These are phyloP conservation scores for Pleurotus tuoliensis DNA, from an alignment of 768 basidiomycete species.

Conservation along the genomic window DNA sequence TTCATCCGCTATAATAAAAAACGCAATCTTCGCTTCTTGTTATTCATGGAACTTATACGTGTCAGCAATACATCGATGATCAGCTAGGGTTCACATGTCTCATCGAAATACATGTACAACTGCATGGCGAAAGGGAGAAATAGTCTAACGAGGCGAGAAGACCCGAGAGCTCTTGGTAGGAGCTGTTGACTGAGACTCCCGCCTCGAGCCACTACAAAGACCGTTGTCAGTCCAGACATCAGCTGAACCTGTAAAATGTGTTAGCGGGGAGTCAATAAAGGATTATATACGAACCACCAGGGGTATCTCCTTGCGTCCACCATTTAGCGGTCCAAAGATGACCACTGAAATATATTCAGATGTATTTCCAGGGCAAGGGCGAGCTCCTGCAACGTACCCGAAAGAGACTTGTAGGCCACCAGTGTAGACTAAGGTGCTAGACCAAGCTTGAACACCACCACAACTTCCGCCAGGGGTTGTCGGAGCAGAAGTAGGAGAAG, in stretches of 20 bases:
- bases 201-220: slow-evolving; percentile 32
- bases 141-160: slow-evolving; percentile 16
- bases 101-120: background rate
- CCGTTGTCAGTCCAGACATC: slow-evolving; percentile 59
- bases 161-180: slow-evolving; percentile 20
- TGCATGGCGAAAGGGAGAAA: slow-evolving; percentile 8
- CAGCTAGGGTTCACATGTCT: no score
- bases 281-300: slow-evolving; percentile 35
- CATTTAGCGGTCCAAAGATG: slow-evolving; percentile 49
- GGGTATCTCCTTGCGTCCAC: slow-evolving; percentile 58
- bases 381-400: slow-evolving; percentile 29
- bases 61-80: background rate
- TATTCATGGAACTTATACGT: slow-evolving; percentile 2
- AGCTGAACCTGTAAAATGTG: slow-evolving; percentile 33
- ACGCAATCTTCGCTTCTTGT: background rate
- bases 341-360: slow-evolving; percentile 19
- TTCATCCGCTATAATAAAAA: background rate
- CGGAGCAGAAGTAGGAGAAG: slow-evolving; percentile 18
- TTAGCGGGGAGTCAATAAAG: slow-evolving; percentile 4
- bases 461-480: slow-evolving; percentile 37
- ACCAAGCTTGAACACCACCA: slow-evolving; percentile 49
- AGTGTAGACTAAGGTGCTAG: slow-evolving; percentile 40
- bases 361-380: no score
- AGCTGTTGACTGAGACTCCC: slow-evolving; percentile 9
- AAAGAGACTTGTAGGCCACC: slow-evolving; percentile 50